Conservation (phyloP, 768 basidiomycete species). For the Mrakia gelida region DNA sequence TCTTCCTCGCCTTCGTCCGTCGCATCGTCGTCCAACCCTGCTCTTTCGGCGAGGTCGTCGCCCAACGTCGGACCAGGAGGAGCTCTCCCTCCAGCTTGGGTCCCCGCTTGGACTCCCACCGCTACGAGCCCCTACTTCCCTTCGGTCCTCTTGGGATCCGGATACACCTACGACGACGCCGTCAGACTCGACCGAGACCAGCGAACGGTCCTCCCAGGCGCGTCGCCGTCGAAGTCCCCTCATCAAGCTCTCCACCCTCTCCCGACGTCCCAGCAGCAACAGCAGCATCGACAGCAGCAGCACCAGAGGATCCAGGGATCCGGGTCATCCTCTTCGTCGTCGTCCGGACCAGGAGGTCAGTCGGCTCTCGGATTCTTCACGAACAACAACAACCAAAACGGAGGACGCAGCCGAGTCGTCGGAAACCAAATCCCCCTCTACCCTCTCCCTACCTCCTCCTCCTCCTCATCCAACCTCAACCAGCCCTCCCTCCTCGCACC, state of each 20-base stretch:
- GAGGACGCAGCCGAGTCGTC: background rate
- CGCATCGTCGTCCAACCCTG: background rate
- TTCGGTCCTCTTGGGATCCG: background rate
- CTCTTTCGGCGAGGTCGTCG: background rate
- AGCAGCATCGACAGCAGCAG: background rate
- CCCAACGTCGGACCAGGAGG: background rate
- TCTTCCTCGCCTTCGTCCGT: background rate
- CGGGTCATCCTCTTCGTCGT: background rate
- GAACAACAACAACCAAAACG: background rate
- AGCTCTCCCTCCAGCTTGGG: background rate
- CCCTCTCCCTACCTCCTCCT: background rate
- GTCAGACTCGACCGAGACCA: conserved; percentile 1
- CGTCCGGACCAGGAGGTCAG: background rate
- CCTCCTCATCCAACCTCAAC: background rate
- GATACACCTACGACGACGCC: background rate
- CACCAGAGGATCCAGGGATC: background rate
- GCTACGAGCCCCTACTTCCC: background rate
- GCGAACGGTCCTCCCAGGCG: background rate
- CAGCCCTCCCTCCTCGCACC: background rate
- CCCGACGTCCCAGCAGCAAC: background rate
- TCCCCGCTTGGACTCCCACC: background rate
- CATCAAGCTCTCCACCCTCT: background rate
- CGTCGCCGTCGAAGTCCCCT: background rate
- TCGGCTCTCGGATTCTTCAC: background rate
- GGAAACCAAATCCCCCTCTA: background rate